phyloP scores from a whole-genome alignment of 495 filamentous ascomycete genomes.

The Daldinia bambusicola region DNA sequence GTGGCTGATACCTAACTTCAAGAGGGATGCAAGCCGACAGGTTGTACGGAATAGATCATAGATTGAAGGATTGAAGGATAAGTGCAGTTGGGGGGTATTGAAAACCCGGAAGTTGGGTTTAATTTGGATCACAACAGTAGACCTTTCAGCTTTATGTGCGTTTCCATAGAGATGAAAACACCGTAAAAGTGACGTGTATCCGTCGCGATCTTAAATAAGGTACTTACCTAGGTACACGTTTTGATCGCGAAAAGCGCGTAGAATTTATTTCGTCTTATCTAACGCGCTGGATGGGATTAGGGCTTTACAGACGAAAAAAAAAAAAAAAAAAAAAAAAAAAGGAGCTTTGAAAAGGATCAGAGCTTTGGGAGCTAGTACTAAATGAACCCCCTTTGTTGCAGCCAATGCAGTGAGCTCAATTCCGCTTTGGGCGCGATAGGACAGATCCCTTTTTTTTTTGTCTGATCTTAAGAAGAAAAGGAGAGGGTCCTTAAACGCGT shows the following conservation, averaged over 20 bases:
- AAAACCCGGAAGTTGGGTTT: background rate
- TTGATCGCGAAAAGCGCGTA: background rate
- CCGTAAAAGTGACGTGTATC: background rate
- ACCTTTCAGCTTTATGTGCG: no score
- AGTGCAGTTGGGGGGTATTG: no score
- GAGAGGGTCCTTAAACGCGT: constrained; percentile 7
- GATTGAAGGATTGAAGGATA: background rate
- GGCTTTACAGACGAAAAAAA: background rate
- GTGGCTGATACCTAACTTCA: background rate
- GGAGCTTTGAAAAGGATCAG: background rate
- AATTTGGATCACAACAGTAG: background rate
- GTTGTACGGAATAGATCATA: background rate
- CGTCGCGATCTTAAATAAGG: background rate
- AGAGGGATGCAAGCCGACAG: background rate
- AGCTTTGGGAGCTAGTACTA: constrained; percentile 12
- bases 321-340: background rate
- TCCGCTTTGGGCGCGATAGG: constrained; percentile 34
- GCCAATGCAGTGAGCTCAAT: constrained; percentile 20
- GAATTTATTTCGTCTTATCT: background rate
- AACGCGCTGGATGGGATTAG: background rate
- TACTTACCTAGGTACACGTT: background rate
- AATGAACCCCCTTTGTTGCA: constrained; percentile 30
- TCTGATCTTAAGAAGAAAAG: constrained; percentile 38
- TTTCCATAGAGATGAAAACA: no score
- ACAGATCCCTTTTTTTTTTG: constrained; percentile 33